Evolutionary conservation across 129 eudicot species (phyloP).

Genomic region (Ambrosia artemisiifolia): DNA sequence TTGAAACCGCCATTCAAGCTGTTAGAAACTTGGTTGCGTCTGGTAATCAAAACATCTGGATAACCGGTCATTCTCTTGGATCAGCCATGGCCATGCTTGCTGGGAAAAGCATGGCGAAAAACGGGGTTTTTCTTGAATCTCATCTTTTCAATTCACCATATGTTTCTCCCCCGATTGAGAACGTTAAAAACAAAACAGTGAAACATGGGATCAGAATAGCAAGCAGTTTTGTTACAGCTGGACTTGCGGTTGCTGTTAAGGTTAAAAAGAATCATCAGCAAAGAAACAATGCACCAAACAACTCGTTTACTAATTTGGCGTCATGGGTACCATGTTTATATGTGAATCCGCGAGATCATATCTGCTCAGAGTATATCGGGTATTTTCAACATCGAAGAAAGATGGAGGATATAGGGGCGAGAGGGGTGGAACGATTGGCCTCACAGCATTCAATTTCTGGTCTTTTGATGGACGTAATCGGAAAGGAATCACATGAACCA

Average conservation of each 20-base stretch:
- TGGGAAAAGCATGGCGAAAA: slow-evolving; percentile 75
- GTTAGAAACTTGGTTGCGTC: slow-evolving; percentile 65
- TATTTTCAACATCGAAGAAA: slow-evolving; percentile 75
- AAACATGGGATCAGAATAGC: slow-evolving; percentile 84
- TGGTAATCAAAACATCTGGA: slow-evolving; percentile 55
- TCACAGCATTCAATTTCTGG: slow-evolving; percentile 73
- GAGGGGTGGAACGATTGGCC: slow-evolving; percentile 69
- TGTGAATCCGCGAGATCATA: slow-evolving; percentile 79
- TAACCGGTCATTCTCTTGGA: slow-evolving; percentile 91
- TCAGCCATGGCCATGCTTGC: slow-evolving; percentile 88
- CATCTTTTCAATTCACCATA: slow-evolving; percentile 88
- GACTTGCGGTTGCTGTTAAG: slow-evolving; percentile 68
- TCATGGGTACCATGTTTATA: slow-evolving; percentile 69
- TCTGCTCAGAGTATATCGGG: slow-evolving; percentile 84
- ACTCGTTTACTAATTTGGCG: slow-evolving; percentile 46
- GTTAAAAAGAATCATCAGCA: slow-evolving; percentile 29
- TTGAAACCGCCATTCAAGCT: slow-evolving; percentile 64
- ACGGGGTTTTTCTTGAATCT: slow-evolving; percentile 53
- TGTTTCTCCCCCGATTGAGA: slow-evolving; percentile 80
- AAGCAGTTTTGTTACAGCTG: slow-evolving; percentile 84
- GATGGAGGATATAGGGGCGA: slow-evolving; percentile 80
- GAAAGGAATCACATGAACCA: slow-evolving; percentile 69
- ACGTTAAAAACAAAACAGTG: slow-evolving; percentile 59
- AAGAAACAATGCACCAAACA: slow-evolving; percentile 32
- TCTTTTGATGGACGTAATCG: slow-evolving; percentile 57